Conservation (phyloP, 495 filamentous ascomycete genomes). For the Tuber indicum region DNA sequence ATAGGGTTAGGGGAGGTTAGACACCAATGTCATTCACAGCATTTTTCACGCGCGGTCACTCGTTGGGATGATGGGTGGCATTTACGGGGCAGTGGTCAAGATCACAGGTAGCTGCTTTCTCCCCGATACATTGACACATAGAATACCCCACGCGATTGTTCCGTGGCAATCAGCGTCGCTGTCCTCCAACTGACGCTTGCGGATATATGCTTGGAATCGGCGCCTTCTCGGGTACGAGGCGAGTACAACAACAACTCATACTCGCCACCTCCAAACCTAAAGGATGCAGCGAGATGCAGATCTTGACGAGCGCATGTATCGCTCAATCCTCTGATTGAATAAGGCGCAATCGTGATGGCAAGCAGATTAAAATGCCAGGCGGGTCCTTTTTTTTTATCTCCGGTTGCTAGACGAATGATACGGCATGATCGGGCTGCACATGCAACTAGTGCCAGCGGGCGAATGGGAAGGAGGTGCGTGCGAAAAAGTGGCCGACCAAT, state of each 20-base stretch:
- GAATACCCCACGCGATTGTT: conserved; percentile 1
- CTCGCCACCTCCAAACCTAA: neutral
- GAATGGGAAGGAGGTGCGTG: neutral
- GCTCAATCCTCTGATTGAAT: neutral
- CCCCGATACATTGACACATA: neutral
- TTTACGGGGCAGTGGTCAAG: neutral
- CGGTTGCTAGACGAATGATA: conserved; percentile 2
- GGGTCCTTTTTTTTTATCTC: neutral
- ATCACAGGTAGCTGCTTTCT: neutral
- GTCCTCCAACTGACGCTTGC: neutral
- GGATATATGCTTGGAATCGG: conserved; percentile 3
- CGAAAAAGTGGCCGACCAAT: neutral
- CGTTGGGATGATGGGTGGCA: neutral
- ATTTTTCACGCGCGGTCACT: neutral
- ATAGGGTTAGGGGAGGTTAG: neutral
- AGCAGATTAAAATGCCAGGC: neutral
- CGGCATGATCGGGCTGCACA: neutral
- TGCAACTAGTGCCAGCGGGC: neutral
- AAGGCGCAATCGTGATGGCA: neutral
- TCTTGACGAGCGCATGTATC: neutral
- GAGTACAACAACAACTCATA: neutral
- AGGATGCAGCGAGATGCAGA: conserved; percentile 1
- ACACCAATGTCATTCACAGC: neutral
- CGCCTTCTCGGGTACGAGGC: neutral
- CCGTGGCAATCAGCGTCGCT: neutral